Percentiles rank a stretch among this genome's conserved stretches.
Evolutionary conservation across 148 eudicot genomes (phyloP).

Genomic region (Bassia scoparia): DNA sequence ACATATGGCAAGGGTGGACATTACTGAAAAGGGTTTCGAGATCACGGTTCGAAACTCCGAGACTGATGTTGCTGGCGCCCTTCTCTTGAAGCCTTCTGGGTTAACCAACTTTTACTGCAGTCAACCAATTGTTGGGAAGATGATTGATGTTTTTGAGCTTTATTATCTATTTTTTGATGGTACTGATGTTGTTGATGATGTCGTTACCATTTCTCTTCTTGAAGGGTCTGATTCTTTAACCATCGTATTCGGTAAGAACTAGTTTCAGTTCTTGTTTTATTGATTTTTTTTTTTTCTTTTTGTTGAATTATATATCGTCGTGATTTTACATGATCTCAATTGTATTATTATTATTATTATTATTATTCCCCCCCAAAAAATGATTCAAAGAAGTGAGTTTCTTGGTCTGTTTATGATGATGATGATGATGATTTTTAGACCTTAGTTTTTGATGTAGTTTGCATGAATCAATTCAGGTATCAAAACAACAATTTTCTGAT

Average conservation of each 20-base stretch:
- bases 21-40: not conserved
- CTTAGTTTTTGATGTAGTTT: no score
- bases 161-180: not conserved
- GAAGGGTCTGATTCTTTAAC: not conserved
- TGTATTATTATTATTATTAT: no score
- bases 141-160: not conserved
- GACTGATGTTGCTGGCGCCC: not conserved
- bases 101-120: not conserved
- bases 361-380: no score
- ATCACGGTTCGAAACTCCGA: not conserved
- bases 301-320: no score
- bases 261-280: no score
- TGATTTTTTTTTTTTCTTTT: no score
- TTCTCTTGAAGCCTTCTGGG: not conserved
- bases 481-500: no score
- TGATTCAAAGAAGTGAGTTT: no score
- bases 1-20: not conserved
- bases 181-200: not conserved
- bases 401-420: no score
- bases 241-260: not conserved
- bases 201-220: not conserved
- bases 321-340: no score
- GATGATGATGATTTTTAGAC: no score
- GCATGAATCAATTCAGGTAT: no score
- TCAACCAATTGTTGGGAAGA: not conserved